Conservation (phyloP, 768 basidiomycete genomes). For the Lentinula sp. region DNA sequence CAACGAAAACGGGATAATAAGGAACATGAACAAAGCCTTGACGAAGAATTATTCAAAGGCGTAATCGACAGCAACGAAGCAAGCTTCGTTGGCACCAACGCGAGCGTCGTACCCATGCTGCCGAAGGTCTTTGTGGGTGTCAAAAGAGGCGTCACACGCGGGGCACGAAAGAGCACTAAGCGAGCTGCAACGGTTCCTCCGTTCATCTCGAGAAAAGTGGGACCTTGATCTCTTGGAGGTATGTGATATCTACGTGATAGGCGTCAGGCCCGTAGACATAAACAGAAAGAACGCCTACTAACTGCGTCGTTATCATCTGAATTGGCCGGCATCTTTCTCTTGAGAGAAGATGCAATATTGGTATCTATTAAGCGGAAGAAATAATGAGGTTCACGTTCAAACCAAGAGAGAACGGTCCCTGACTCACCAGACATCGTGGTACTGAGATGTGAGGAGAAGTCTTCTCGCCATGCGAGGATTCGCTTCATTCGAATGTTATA, state of each 20-base stretch:
- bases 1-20: neutral
- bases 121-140: constrained; percentile 50
- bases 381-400: neutral
- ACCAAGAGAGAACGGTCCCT: neutral
- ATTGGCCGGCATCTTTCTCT: constrained; percentile 41
- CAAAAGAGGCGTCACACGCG: constrained; percentile 67
- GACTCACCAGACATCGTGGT: constrained; percentile 34
- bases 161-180: constrained; percentile 61
- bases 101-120: constrained; percentile 50
- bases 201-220: constrained; percentile 27
- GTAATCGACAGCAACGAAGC: constrained; percentile 69
- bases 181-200: constrained; percentile 21
- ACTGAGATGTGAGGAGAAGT: constrained; percentile 39
- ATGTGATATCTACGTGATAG: constrained; percentile 38
- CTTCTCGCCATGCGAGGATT: constrained; percentile 67
- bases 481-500: constrained; percentile 55
- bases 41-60: constrained; percentile 46
- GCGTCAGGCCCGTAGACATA: constrained; percentile 7
- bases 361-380: constrained; percentile 15
- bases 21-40: neutral
- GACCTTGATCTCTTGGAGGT: constrained; percentile 52
- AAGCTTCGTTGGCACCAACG: constrained; percentile 58
- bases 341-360: constrained; percentile 30
- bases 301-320: constrained; percentile 30
- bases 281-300: constrained; percentile 14